Conservation (phyloP, 129 eudicot genomes). For the Daucus carota region DNA sequence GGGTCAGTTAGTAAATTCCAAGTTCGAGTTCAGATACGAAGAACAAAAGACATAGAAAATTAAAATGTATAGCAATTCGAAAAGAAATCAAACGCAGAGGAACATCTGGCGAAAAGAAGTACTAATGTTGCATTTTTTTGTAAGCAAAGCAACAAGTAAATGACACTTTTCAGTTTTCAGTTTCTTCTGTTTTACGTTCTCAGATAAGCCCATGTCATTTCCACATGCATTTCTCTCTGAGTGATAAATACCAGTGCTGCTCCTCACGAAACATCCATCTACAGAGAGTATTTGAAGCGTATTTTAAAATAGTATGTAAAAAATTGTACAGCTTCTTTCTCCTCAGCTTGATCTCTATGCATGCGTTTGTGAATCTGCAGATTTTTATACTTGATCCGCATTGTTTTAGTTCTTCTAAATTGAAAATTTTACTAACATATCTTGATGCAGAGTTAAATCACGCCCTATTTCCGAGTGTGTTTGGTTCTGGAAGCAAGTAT, state of each 20-base stretch:
- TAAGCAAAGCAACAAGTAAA: slow-evolving; percentile 3
- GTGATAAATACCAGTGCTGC: background rate
- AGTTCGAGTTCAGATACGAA: background rate
- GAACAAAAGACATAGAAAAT: background rate
- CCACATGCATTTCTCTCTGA: background rate
- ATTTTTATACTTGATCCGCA: too few species aligned
- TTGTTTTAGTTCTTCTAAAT: background rate
- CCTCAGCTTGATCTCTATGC: too few species aligned
- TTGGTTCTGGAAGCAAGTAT: background rate
- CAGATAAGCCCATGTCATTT: background rate
- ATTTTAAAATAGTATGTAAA: too few species aligned
- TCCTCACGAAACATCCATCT: background rate
- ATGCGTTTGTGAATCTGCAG: too few species aligned
- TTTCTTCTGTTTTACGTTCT: background rate
- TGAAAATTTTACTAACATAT: background rate
- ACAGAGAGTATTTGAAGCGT: background rate
- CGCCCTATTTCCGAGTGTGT: background rate
- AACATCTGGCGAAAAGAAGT: background rate
- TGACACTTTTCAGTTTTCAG: background rate
- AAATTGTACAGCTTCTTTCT: background rate
- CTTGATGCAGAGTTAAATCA: background rate
- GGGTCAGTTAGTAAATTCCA: background rate
- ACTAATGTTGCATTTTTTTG: background rate
- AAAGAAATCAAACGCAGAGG: background rate
- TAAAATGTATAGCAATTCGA: background rate